A percentile compares a stretch with the other conserved stretches of the same genome.
Conservation (phyloP, 106 monocot species). For the Alisma plantagoaquatica region DNA sequence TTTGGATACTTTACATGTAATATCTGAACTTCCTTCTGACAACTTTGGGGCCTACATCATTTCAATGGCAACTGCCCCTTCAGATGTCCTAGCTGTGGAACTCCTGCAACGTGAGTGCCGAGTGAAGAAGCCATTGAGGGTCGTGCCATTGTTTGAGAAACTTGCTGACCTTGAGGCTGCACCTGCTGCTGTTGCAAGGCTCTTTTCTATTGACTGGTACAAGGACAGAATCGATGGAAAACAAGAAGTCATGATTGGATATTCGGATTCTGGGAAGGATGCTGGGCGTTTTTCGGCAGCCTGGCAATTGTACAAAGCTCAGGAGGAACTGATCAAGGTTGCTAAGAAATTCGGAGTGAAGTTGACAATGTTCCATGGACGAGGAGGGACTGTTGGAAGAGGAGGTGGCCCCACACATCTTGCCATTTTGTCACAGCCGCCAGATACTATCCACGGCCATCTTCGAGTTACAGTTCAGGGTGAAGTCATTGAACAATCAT, state of each 20-base stretch:
- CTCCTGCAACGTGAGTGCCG: constrained; percentile 54
- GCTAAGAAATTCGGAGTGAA: constrained; percentile 75
- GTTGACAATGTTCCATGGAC: constrained; percentile 84
- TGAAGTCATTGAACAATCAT: constrained; percentile 80
- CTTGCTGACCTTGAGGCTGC: constrained; percentile 84
- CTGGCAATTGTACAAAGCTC: constrained; percentile 82
- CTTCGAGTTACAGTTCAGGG: constrained; percentile 78
- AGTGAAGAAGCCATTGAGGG: constrained; percentile 63
- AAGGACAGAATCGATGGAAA: constrained; percentile 72
- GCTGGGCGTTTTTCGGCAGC: constrained; percentile 82
- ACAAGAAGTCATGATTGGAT: constrained; percentile 95
- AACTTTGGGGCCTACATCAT: constrained; percentile 83
- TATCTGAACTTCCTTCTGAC: constrained; percentile 71
- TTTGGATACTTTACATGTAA: constrained; percentile 55
- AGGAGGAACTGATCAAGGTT: constrained; percentile 76
- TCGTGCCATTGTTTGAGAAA: constrained; percentile 83
- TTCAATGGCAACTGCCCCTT: constrained; percentile 80
- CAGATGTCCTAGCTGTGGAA: constrained; percentile 86
- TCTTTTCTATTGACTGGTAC: constrained; percentile 81
- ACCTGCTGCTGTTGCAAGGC: constrained; percentile 59
- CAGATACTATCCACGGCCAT: constrained; percentile 71
- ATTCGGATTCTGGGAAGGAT: constrained; percentile 92
- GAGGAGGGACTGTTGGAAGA: constrained; percentile 87
- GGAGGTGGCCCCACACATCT: constrained; percentile 81
- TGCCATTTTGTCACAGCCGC: constrained; percentile 84